These are phyloP conservation scores for Argentina anserina DNA, from an alignment of 306 rosid genomes.

Conservation along the genomic window DNA sequence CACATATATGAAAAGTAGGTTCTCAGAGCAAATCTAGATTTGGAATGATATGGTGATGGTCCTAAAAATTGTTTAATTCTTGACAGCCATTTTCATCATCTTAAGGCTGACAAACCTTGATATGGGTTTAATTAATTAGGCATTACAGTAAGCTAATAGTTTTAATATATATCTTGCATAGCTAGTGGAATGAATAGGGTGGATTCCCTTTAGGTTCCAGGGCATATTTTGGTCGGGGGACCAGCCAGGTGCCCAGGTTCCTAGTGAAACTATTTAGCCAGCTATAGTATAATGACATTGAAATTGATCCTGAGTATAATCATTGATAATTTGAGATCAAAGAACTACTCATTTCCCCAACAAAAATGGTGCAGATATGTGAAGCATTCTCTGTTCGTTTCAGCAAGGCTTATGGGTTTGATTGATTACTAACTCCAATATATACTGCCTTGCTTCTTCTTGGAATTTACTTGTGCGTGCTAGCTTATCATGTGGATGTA, in stretches of 20 bases:
- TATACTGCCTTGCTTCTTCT: background rate
- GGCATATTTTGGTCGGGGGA: background rate
- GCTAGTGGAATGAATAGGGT: background rate
- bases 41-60: background rate
- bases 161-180: background rate
- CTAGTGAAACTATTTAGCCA: background rate
- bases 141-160: background rate
- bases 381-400: background rate
- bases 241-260: conserved; percentile 1
- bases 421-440: background rate
- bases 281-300: background rate
- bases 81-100: background rate
- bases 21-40: background rate
- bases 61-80: background rate
- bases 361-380: background rate
- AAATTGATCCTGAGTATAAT: background rate
- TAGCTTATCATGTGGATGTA: background rate
- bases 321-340: background rate
- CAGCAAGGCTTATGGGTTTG: background rate
- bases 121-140: background rate
- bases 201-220: background rate
- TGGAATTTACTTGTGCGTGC: background rate
- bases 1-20: background rate
- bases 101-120: background rate
- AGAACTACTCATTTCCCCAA: background rate